These are phyloP conservation scores for Aureobasidium sp. DNA, from an alignment of 2,329 filamentous ascomycete genomes.

Conservation along the genomic window DNA sequence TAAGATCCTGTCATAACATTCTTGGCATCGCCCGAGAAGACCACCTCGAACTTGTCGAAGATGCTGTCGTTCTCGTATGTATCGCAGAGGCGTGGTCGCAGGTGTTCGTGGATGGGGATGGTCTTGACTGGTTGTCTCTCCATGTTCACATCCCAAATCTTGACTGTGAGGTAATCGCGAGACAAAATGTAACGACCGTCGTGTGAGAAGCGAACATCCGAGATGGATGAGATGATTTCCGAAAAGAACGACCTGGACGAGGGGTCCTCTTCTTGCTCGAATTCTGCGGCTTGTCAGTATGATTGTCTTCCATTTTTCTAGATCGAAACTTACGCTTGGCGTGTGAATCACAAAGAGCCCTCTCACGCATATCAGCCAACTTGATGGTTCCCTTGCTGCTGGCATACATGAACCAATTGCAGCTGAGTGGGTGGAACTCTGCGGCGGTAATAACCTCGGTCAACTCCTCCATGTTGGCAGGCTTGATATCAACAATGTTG, in stretches of 20 bases:
- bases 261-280: constrained; percentile 97
- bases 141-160: constrained; percentile 99
- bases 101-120: constrained; percentile 96
- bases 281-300: constrained; percentile 52
- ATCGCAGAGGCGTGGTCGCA: constrained; percentile 87
- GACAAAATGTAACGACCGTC: constrained; percentile 97
- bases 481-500: constrained; percentile 99
- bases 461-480: constrained; percentile 98
- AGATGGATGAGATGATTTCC: constrained; percentile 99
- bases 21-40: constrained; percentile 95
- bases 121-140: constrained; percentile 96
- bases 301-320: not conserved
- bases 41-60: constrained; percentile 99
- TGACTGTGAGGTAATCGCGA: constrained; percentile 95
- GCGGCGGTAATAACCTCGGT: constrained; percentile 98
- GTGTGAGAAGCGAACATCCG: constrained; percentile 93
- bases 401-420: constrained; percentile 99
- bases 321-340: constrained; percentile 65
- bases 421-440: constrained; percentile 93
- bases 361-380: constrained; percentile 95
- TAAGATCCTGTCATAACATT: constrained; percentile 99
- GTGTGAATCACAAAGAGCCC: constrained; percentile 90
- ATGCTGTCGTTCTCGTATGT: constrained; percentile 99
- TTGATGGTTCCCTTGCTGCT: constrained; percentile 99
- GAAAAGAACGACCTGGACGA: constrained; percentile 98